Percentiles rank a stretch among this genome's conserved stretches.
phyloP scores from a whole-genome alignment of 495 filamentous ascomycete genomes.

The Pyrenula aspistea region DNA sequence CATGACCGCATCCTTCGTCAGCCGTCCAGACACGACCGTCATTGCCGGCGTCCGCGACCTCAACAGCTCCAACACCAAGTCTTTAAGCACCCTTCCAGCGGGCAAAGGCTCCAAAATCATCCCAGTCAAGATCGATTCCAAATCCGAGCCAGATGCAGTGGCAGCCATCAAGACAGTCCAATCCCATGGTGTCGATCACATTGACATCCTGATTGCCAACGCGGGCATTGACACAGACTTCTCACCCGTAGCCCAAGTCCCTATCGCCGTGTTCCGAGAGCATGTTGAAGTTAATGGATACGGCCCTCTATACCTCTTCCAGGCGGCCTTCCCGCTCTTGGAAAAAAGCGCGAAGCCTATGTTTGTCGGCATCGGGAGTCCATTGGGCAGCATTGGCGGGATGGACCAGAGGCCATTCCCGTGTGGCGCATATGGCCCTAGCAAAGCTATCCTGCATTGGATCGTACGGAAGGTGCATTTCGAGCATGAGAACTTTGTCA shows the following conservation, averaged over 20 bases:
- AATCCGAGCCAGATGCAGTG: conserved; percentile 13
- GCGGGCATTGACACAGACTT: conserved; percentile 21
- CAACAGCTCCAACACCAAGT: conserved; percentile 10
- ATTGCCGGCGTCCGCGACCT: conserved; percentile 33
- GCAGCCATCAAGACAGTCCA: conserved; percentile 15
- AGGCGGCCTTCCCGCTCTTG: conserved; percentile 24
- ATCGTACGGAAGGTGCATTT: conserved; percentile 20
- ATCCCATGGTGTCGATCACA: conserved; percentile 16
- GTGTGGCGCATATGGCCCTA: conserved; percentile 24
- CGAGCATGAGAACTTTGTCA: conserved; percentile 23
- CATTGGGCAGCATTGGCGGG: conserved; percentile 4
- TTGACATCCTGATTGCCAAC: conserved; percentile 43
- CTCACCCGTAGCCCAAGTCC: conserved; percentile 9
- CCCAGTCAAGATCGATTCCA: conserved; percentile 28
- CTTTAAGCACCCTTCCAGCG: conserved; percentile 15
- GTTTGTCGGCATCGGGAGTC: conserved; percentile 21
- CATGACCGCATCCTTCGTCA: conserved; percentile 23
- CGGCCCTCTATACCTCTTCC: conserved; percentile 23
- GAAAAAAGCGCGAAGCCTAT: conserved; percentile 19
- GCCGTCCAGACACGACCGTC: conserved; percentile 30
- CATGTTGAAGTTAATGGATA: conserved; percentile 27
- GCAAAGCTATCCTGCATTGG: conserved; percentile 28
- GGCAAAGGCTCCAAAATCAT: conserved; percentile 22
- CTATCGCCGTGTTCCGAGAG: conserved; percentile 15
- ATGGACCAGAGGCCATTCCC: conserved; percentile 12